These are phyloP conservation scores for Xylariomycetidae sp. DNA, from an alignment of 2,329 filamentous ascomycete genomes.

Conservation along the genomic window DNA sequence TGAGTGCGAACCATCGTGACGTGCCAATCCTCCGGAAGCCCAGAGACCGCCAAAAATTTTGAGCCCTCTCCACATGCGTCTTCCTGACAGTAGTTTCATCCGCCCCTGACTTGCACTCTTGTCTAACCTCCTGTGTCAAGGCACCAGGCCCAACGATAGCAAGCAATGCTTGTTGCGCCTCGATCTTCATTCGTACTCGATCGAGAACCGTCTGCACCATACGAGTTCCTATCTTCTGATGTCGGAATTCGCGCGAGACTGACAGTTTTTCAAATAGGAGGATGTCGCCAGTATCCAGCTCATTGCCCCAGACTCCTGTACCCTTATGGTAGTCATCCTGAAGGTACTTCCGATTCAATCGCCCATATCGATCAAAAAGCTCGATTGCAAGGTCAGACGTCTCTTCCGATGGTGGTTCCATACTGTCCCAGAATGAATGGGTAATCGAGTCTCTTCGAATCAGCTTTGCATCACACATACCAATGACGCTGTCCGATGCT, in stretches of 20 bases:
- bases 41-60: constrained; percentile 9
- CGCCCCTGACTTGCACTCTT: constrained; percentile 14
- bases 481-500: no score
- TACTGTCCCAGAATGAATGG: constrained; percentile 25
- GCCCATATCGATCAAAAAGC: constrained; percentile 35
- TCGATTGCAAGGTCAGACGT: constrained; percentile 25
- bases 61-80: constrained; percentile 13
- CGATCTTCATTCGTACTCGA: constrained; percentile 12
- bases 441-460: constrained; percentile 7
- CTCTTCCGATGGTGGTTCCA: constrained; percentile 19
- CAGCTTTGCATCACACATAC: constrained; percentile 8
- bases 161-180: constrained; percentile 17
- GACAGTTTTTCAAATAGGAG: constrained; percentile 17
- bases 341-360: constrained; percentile 27
- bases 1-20: constrained; percentile 25
- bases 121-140: constrained; percentile 5
- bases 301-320: constrained; percentile 22
- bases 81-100: constrained; percentile 15
- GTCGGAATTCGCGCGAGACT: constrained; percentile 9
- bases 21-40: constrained; percentile 20
- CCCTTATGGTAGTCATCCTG: constrained; percentile 22
- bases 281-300: constrained; percentile 23
- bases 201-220: constrained; percentile 26
- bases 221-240: constrained; percentile 27
- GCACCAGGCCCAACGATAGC: constrained; percentile 13